Evolutionary conservation across 2,329 filamentous ascomycete species (phyloP), one percentile per base, ranked within the genome.

Genomic region (Cryphonectria radicalis): DNA sequence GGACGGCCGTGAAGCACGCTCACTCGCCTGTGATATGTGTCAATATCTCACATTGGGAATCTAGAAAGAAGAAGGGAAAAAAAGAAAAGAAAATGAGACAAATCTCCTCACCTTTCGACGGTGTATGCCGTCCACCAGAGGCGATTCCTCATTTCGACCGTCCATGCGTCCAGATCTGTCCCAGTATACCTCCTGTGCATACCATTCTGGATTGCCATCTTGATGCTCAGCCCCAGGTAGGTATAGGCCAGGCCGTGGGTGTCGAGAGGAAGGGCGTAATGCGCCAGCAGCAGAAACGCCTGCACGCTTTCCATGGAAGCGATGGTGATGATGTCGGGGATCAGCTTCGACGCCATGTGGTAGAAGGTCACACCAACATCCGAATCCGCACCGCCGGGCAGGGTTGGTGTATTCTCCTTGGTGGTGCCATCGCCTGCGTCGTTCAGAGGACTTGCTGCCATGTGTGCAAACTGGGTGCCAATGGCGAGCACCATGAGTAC

Each of bases 71-170:
- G 4, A n/a, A 63, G 43, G 32, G 4, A 6, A 7, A 8, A 14
- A 46, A 32, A 32, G 32, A 32, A 32, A 32, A 32, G 32, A 32
- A 32, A 32, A 32, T 32, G 32, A 32, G 32, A 32, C 32, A 32
- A 2, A 25, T n/a, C 2, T 17, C 14, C 79, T 63, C 77, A 87
- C 85, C 86, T 87, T 74, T 89, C 87, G 37, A 87, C 84, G 0
- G 85, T 87, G 74, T 88, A 89, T 0, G 83, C 82, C 4, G 86
- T 88, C 87, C 87, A 89, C 81, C 87, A 89, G 11, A 89, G 84
- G 2, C 87, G 82, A 74, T 87, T 88, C 25, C 87, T 81, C 3
- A 83, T 84, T 79, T 89, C 86, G 19, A 85, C 80, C 72, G 86
- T 83, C 42, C 81, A 80, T 14, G 83, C 78, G 42, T 85, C 84